phyloP scores from a whole-genome alignment of 306 rosid species.

The Prunus kanzakura region DNA sequence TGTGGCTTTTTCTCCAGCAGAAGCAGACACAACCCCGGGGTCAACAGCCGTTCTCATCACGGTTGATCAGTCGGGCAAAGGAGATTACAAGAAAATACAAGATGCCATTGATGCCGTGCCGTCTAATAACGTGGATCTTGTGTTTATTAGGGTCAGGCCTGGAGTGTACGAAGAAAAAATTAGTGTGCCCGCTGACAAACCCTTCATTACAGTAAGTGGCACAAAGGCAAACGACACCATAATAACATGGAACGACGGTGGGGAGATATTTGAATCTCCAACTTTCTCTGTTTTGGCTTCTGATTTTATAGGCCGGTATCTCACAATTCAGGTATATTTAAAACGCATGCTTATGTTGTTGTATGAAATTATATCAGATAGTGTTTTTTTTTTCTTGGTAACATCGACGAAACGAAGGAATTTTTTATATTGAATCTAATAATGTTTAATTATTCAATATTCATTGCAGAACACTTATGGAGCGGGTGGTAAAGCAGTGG shows the following conservation, averaged over 20 bases:
- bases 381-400: too few species aligned
- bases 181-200: constrained; percentile 42
- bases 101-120: constrained; percentile 51
- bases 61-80: constrained; percentile 43
- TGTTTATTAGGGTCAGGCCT: constrained; percentile 35
- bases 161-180: constrained; percentile 45
- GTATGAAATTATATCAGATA: too few species aligned
- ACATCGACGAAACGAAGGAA: too few species aligned
- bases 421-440: not conserved
- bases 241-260: constrained; percentile 45
- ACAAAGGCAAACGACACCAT: constrained; percentile 22
- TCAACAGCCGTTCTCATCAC: constrained; percentile 35
- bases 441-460: not conserved
- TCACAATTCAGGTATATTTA: constrained; percentile 48
- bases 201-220: constrained; percentile 51
- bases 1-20: constrained; percentile 11
- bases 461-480: constrained; percentile 35
- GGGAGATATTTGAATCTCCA: constrained; percentile 33
- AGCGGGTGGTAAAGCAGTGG: constrained; percentile 42
- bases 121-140: constrained; percentile 36
- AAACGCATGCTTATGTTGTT: not conserved
- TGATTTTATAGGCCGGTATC: constrained; percentile 42
- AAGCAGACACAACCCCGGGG: not conserved
- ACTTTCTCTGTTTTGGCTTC: constrained; percentile 44
- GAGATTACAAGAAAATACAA: constrained; percentile 43